Evolutionary conservation across 2,329 filamentous ascomycete species (phyloP).

Genomic region (Fusarium vanettenii): DNA sequence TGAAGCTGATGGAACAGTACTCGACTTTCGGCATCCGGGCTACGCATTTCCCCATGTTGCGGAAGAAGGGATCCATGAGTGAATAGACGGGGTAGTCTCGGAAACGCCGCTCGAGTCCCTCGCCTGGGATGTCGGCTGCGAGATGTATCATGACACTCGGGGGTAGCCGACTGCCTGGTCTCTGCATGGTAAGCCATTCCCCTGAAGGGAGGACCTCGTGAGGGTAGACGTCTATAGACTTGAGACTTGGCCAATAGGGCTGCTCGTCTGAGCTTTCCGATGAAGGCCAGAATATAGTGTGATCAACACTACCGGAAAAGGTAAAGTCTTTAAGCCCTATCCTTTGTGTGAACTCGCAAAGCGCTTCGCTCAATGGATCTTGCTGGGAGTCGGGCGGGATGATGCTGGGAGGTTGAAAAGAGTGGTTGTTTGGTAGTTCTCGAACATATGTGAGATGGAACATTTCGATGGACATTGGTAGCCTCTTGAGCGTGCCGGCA

Average conservation of each 20-base stretch:
- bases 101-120: not conserved
- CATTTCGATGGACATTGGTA: not conserved
- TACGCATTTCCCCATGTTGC: not conserved
- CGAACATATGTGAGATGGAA: not conserved
- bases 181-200: not conserved
- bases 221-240: not conserved
- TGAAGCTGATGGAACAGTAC: not conserved
- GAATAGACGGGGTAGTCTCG: not conserved
- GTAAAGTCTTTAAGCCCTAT: not conserved
- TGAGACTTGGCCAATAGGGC: not conserved
- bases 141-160: not conserved
- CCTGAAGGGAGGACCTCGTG: slow-evolving; percentile 3
- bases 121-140: not conserved
- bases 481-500: not conserved
- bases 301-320: not conserved
- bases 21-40: not conserved
- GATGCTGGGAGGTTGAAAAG: not conserved
- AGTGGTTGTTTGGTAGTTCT: not conserved
- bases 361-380: not conserved
- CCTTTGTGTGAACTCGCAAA: not conserved
- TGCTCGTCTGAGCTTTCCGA: not conserved
- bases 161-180: not conserved
- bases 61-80: not conserved
- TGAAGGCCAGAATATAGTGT: not conserved
- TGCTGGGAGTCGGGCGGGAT: not conserved